Conservation (phyloP, 2,329 filamentous ascomycete genomes). For the Fusarium sp. region DNA sequence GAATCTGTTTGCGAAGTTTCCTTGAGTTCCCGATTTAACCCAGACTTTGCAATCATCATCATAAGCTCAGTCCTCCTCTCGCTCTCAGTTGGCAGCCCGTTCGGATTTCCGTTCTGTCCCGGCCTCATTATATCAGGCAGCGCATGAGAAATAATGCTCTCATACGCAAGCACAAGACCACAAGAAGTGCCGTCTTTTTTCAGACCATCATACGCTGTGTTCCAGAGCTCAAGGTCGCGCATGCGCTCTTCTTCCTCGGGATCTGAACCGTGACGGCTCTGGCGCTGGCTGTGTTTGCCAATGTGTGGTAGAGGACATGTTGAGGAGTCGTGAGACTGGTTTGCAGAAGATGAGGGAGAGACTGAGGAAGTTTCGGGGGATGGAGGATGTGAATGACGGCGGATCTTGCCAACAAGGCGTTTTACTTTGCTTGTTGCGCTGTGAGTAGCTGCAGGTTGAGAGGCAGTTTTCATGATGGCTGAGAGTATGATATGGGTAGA, state of each 20-base stretch:
- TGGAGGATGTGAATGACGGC: slow-evolving; percentile 31
- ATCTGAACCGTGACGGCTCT: slow-evolving; percentile 18
- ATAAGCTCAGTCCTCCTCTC: slow-evolving; percentile 47
- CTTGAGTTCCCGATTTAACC: slow-evolving; percentile 45
- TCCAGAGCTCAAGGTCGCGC: slow-evolving; percentile 49
- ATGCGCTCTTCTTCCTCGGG: slow-evolving; percentile 27
- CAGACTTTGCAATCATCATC: slow-evolving; percentile 45
- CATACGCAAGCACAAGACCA: slow-evolving; percentile 50
- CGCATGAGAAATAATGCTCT: slow-evolving; percentile 51
- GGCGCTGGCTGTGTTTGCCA: slow-evolving; percentile 23
- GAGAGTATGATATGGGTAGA: neutral
- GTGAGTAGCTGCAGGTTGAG: slow-evolving; percentile 21
- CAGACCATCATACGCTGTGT: slow-evolving; percentile 49
- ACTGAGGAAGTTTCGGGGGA: slow-evolving; percentile 7
- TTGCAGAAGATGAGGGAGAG: slow-evolving; percentile 27
- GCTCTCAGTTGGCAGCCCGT: slow-evolving; percentile 34
- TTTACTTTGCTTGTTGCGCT: slow-evolving; percentile 33
- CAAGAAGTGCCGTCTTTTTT: slow-evolving; percentile 45
- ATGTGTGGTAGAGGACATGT: slow-evolving; percentile 22
- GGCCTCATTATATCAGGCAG: slow-evolving; percentile 49
- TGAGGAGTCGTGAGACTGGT: slow-evolving; percentile 28
- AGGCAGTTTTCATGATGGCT: slow-evolving; percentile 30
- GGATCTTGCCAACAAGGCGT: slow-evolving; percentile 38
- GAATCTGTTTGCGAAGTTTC: slow-evolving; percentile 40
- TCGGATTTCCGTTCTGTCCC: slow-evolving; percentile 42